phyloP scores from a whole-genome alignment of 345 rosid species.

The Cochlearia excelsa region DNA sequence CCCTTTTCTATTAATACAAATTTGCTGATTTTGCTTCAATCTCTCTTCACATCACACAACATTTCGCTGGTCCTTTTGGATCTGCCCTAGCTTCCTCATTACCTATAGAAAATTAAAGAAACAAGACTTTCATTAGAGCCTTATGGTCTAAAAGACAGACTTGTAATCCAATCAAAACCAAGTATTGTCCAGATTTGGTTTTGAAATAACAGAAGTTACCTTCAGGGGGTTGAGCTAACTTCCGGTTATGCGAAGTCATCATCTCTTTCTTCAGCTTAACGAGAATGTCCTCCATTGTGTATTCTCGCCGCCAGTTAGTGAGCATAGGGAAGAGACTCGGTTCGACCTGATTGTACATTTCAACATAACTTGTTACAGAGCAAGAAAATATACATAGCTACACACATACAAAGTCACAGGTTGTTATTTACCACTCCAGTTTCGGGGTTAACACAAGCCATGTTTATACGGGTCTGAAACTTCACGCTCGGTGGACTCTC shows the following conservation, averaged over 20 bases:
- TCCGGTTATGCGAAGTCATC: constrained; percentile 66
- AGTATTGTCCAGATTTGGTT: background rate
- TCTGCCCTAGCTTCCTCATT: constrained; percentile 81
- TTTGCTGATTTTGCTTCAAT: background rate
- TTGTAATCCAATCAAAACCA: background rate
- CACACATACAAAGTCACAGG: background rate
- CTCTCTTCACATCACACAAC: constrained; percentile 64
- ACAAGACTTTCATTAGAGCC: constrained; percentile 13
- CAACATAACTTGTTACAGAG: background rate
- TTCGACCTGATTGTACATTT: constrained; percentile 49
- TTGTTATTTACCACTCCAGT: constrained; percentile 70
- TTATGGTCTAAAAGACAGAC: background rate
- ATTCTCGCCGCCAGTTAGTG: constrained; percentile 66
- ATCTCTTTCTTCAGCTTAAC: constrained; percentile 74
- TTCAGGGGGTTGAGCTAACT: constrained; percentile 73
- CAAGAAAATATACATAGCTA: background rate
- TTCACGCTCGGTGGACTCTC: constrained; percentile 90
- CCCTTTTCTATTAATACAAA: constrained; percentile 30
- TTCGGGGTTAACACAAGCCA: constrained; percentile 93
- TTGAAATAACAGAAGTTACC: constrained; percentile 31
- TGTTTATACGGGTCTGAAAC: constrained; percentile 84
- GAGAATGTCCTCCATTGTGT: constrained; percentile 72
- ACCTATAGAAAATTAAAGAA: constrained; percentile 44
- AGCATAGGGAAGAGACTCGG: constrained; percentile 70
- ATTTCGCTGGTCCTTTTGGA: constrained; percentile 76